Evolutionary conservation across 176 grass and related monocot species (phyloP).

Genomic region (Oryza officinalis): DNA sequence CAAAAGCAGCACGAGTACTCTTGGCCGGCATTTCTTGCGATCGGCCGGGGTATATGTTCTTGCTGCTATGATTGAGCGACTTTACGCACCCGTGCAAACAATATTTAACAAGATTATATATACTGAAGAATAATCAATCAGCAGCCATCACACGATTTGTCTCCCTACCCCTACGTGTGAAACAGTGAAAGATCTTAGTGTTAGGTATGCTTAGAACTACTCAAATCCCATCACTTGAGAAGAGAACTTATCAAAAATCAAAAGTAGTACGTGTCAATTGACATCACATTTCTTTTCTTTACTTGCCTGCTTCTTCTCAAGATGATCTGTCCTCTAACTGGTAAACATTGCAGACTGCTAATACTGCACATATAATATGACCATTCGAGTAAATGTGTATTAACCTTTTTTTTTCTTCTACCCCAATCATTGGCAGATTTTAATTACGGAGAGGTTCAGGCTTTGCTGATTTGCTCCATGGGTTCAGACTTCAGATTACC

Average conservation of each 20-base stretch:
- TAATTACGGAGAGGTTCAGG: background rate
- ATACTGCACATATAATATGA: background rate
- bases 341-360: background rate
- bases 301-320: background rate
- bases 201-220: constrained; percentile 14
- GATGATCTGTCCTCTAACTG: constrained; percentile 10
- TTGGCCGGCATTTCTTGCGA: background rate
- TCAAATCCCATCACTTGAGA: background rate
- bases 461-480: background rate
- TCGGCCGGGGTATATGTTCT: background rate
- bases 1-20: background rate
- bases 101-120: background rate
- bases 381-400: background rate
- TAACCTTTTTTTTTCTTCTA: background rate
- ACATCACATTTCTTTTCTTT: background rate
- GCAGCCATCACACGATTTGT: constrained; percentile 25
- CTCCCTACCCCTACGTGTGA: constrained; percentile 16
- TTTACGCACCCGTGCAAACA: constrained; percentile 35
- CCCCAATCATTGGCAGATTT: background rate
- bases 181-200: constrained; percentile 36
- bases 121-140: background rate
- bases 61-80: constrained; percentile 17
- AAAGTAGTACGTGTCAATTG: background rate
- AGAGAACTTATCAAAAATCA: background rate
- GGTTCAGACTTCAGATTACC: background rate